Base-by-base conservation (phyloP, 805 yeast species). In the Cyberlindnera lachancei region DNA sequence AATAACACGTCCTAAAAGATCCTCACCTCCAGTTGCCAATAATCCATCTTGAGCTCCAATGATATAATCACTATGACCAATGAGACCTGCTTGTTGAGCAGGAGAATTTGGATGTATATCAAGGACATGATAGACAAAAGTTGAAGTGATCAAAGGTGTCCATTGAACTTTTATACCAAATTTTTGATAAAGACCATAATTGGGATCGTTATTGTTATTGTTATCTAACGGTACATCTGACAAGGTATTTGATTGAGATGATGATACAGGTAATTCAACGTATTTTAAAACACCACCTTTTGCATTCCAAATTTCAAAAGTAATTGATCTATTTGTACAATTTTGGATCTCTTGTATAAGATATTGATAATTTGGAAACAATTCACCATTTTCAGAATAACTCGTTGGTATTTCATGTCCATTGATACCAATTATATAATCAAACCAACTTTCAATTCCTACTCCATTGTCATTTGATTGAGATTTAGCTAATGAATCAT, bases 1-100 rank as follows among this genome's bases (percentile, higher is more conserved):
- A 2, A 86, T 67, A 2, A 85, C 77, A 21, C 79, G 67, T 3
- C 86, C 77, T 33, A 88, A 59, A 18, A 85, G 57, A 18, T 79
- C 75, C 56, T 88, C 96, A 10, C 96, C 96, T 8, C 96, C 96
- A 1, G 81, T 75, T 3, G 85, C 78, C 35, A 90, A 62, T 24
- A 85, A 60, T 0, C 96, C 96, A 41, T 84, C 92, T 35, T 81
- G 82, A 12, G 88, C 80, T 6, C 94, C 96, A 30, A 90, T 75
- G 29, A 90, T 78, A 53, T 84, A 90, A 54, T 90, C 98, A 3
- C 86, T 70, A 46, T 82, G 83, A 1, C 95, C 87, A 22, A 84
- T 66, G 25, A 90, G 68, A 12, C 92, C 95, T 0, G 95, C 85
- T 31, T 60, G 60, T 42, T 79, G 80, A 0, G 95, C 96, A 1